Evolutionary conservation across 108 stramenopile species (phyloP).

Genomic region (Cyclotella cryptica): DNA sequence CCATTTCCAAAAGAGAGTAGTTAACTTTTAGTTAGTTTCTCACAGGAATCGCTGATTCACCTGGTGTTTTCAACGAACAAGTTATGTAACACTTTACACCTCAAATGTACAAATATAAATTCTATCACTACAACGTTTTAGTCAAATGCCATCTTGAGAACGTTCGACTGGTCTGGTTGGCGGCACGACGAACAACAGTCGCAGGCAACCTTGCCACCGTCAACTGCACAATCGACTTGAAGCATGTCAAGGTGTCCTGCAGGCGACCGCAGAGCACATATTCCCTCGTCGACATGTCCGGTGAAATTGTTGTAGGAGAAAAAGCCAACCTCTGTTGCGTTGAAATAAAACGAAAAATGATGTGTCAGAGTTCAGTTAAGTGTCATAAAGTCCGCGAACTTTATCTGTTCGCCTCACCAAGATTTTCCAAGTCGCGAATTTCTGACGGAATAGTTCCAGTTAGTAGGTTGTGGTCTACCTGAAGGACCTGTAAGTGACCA

Average conservation of each 20-base stretch:
- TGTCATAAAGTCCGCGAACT: neutral
- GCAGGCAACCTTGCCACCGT: conserved; percentile 15
- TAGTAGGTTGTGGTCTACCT: conserved; percentile 29
- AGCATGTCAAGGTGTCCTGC: conserved; percentile 12
- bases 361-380: neutral
- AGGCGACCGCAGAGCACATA: conserved; percentile 22
- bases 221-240: conserved; percentile 26
- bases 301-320: conserved; percentile 31
- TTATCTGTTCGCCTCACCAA: neutral
- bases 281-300: conserved; percentile 7
- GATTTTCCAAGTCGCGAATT: conserved; percentile 31
- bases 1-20: too few species aligned
- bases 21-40: too few species aligned
- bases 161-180: neutral
- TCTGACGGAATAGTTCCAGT: conserved; percentile 53
- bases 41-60: too few species aligned
- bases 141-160: neutral
- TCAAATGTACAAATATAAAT: too few species aligned
- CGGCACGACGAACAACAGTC: conserved; percentile 28
- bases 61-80: too few species aligned
- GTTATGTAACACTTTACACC: too few species aligned
- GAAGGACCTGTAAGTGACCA: neutral
- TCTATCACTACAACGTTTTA: neutral
- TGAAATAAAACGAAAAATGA: neutral
- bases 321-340: conserved; percentile 25